phyloP scores from a whole-genome alignment of 2,329 filamentous ascomycete species.

The Penicillium sp. region DNA sequence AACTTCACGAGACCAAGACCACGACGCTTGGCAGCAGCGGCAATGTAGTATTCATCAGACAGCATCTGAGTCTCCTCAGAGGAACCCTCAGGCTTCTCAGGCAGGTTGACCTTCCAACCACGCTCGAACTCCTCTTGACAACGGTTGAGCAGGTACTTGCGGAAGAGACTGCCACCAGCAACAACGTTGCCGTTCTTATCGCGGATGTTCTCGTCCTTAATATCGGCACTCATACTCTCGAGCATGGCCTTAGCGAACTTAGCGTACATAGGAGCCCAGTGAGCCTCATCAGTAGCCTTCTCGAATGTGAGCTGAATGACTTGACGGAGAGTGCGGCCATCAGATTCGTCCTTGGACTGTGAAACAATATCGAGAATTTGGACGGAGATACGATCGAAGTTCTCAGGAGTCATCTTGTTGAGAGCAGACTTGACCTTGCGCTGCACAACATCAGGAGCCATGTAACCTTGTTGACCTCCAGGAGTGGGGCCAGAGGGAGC shows the following conservation, averaged over 20 bases:
- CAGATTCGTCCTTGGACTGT: constrained; percentile 92
- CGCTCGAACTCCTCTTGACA: constrained; percentile 99
- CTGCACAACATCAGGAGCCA: constrained; percentile 92
- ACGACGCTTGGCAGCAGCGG: constrained; percentile 90
- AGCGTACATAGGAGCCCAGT: constrained; percentile 99
- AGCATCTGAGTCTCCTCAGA: constrained; percentile 75
- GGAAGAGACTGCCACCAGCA: constrained; percentile 89
- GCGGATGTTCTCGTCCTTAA: constrained; percentile 90
- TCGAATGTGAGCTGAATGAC: constrained; percentile 99
- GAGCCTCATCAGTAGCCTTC: constrained; percentile 96
- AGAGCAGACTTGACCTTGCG: constrained; percentile 97
- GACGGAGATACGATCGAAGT: constrained; percentile 92
- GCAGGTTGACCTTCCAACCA: constrained; percentile 89
- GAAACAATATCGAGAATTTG: constrained; percentile 90
- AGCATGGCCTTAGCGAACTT: constrained; percentile 98
- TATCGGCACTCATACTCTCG: constrained; percentile 89
- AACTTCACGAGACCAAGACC: constrained; percentile 98
- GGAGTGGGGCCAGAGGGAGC: constrained; percentile 48
- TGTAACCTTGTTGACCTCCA: constrained; percentile 55
- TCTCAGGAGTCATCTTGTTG: constrained; percentile 99
- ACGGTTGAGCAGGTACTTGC: constrained; percentile 96
- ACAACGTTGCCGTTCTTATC: constrained; percentile 89
- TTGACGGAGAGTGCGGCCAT: constrained; percentile 91
- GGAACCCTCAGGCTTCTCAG: constrained; percentile 72
- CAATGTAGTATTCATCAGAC: constrained; percentile 84